Base-by-base conservation (phyloP, 2,329 filamentous ascomycete species). In the Fusarium dimerum region DNA sequence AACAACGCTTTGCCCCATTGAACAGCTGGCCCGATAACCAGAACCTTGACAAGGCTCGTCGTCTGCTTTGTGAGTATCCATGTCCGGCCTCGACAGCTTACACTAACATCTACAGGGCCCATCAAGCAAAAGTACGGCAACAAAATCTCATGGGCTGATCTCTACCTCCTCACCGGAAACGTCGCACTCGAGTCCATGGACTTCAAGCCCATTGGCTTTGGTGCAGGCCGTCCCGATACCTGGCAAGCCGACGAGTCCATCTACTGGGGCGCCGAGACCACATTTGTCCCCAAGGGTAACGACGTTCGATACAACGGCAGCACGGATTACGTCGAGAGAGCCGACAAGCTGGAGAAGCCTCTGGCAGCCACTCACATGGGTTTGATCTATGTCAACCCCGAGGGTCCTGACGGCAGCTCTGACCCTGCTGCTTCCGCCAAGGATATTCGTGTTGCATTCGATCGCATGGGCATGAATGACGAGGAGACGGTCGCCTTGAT, bases 121-220 rank as follows among this genome's bases (percentile, higher is more conserved):
- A 85, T 92, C 76, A 92, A 92, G 82, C 87, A 90, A 64, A 92
- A 92, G 80, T 92, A 92, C 61, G 88, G 88, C 70, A 84, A 84
- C 78, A 90, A 89, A 78, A 88, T 92, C 72, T 91, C 88, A 0
- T 92, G 88, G 88, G 85, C 88, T 20, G 88, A 92, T 68, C 73
- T 92, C 53, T 70, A 87, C 45, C 78, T 90, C 51, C 80, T 92
- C 48, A 82, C 86, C 29, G 88, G 88, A 60, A 91, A 91, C 68
- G 87, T 91, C 15, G 87, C 88, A 43, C 79, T 92, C 58, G 88
- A 92, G 74, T 83, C 82, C 56, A 90, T 90, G 86, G 88, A 86
- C 55, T 82, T 88, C 74, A 82, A 85, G 74, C 85, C 87, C 39
- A 85, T 88, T 57, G 88, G 88, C 57, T 92, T 91, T 62, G 84